Percentiles rank a stretch among this genome's conserved stretches.
phyloP scores from a whole-genome alignment of 176 grass and related monocot genomes.

The Miscanthus lutarioriparius region DNA sequence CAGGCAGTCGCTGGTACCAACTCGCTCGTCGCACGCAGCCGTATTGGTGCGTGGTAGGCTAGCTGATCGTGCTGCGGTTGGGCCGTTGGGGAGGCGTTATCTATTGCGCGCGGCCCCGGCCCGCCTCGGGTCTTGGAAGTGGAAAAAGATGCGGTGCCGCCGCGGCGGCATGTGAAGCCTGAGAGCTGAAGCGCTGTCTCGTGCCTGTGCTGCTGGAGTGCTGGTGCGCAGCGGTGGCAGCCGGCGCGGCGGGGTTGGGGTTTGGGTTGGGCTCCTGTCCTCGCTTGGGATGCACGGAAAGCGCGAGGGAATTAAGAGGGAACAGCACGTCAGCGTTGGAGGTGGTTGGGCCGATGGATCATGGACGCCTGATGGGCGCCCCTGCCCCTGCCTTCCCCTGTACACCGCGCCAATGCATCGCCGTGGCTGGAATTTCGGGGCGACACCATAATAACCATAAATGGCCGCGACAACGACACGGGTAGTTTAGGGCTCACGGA shows the following conservation, averaged over 20 bases:
- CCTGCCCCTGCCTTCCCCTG: background rate
- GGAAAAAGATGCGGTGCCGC: background rate
- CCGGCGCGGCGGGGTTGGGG: background rate
- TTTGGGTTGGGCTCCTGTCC: background rate
- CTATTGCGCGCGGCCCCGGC: background rate
- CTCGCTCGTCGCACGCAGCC: background rate
- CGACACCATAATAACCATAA: background rate
- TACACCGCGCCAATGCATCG: background rate
- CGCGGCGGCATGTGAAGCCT: conserved; percentile 3
- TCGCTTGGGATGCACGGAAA: conserved; percentile 42
- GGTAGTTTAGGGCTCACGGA: background rate
- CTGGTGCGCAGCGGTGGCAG: too few relatives aligned
- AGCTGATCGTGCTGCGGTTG: conserved; percentile 36
- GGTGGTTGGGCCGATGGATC: conserved; percentile 40
- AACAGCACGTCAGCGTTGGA: conserved; percentile 34
- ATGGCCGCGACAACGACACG: conserved; percentile 27
- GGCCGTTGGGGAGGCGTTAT: conserved; percentile 48
- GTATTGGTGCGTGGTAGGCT: background rate
- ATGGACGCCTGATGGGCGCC: conserved; percentile 25
- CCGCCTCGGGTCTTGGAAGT: background rate
- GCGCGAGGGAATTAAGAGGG: conserved; percentile 25
- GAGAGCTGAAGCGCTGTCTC: background rate
- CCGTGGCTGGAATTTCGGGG: background rate
- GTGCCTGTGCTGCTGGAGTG: too few relatives aligned
- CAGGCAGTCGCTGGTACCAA: background rate